Percentiles rank a stretch among this genome's conserved stretches.
These are phyloP conservation scores for Laguncularia racemosa DNA, from an alignment of 345 rosid species.

Conservation along the genomic window DNA sequence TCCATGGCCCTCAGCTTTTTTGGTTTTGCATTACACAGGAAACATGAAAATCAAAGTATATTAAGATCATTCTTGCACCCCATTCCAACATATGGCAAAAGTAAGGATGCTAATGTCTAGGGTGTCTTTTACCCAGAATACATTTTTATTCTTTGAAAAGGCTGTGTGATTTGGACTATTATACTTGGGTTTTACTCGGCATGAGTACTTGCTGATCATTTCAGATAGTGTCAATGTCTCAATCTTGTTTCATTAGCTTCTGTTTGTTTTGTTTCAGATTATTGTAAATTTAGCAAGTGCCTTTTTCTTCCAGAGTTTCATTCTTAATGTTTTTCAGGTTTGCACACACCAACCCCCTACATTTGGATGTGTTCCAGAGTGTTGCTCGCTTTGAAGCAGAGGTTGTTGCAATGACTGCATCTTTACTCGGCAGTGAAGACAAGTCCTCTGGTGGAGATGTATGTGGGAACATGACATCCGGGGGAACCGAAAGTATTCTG, in stretches of 20 bases:
- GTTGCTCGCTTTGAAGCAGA: constrained; percentile 86
- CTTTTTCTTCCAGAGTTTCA: background rate
- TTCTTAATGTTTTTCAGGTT: constrained; percentile 50
- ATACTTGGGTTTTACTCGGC: no score
- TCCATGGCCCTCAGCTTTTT: no score
- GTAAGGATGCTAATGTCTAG: no score
- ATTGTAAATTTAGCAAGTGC: background rate
- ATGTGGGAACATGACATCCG: constrained; percentile 99
- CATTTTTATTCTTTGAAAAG: no score
- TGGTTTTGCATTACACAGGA: no score
- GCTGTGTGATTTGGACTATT: no score
- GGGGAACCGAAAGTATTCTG: constrained; percentile 95
- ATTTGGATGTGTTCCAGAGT: constrained; percentile 80
- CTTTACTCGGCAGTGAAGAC: constrained; percentile 67
- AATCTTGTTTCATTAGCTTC: background rate
- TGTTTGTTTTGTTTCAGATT: background rate
- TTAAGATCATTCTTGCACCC: no score
- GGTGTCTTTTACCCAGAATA: no score
- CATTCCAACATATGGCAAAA: no score
- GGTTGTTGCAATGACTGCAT: constrained; percentile 95
- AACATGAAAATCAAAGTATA: no score
- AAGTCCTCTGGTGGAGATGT: constrained; percentile 71
- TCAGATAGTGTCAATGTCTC: no score
- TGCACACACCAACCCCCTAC: constrained; percentile 94
- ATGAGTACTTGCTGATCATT: no score